phyloP scores from a whole-genome alignment of 2,329 filamentous ascomycete genomes.

The Apiospora pterosperma region DNA sequence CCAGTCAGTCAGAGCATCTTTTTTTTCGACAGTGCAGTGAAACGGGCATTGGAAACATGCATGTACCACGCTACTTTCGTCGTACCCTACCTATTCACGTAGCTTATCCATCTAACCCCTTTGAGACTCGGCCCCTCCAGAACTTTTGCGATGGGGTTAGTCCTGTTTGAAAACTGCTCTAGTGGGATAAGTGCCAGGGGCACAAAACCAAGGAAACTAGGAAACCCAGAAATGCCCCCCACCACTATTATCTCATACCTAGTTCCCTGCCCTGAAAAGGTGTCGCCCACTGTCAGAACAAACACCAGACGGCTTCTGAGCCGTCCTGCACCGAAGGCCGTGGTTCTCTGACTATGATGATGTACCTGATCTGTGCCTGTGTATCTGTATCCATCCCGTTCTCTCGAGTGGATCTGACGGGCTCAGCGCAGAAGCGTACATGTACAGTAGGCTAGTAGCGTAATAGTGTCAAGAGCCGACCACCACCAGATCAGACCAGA shows the following conservation, averaged over 20 bases:
- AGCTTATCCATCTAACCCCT: background rate
- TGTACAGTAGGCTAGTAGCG: background rate
- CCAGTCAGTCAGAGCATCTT: background rate
- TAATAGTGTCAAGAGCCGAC: background rate
- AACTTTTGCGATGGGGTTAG: background rate
- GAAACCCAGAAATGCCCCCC: background rate
- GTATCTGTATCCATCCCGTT: background rate
- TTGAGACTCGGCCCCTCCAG: background rate
- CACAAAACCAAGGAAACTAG: background rate
- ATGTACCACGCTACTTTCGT: background rate
- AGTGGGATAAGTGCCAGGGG: background rate
- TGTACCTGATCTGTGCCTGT: background rate
- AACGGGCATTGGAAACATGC: constrained; percentile 2
- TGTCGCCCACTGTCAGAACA: background rate
- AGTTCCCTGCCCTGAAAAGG: background rate
- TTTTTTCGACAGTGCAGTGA: constrained; percentile 2
- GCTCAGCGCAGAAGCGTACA: background rate
- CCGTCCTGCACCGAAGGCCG: background rate
- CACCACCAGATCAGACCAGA: background rate
- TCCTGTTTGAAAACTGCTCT: background rate
- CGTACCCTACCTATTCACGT: background rate
- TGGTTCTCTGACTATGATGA: background rate
- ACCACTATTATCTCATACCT: background rate
- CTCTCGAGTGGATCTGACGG: background rate
- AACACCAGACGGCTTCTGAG: background rate